These are phyloP conservation scores for Plasmodium ovale DNA, from an alignment of 169 alveolate genomes.

Conservation along the genomic window DNA sequence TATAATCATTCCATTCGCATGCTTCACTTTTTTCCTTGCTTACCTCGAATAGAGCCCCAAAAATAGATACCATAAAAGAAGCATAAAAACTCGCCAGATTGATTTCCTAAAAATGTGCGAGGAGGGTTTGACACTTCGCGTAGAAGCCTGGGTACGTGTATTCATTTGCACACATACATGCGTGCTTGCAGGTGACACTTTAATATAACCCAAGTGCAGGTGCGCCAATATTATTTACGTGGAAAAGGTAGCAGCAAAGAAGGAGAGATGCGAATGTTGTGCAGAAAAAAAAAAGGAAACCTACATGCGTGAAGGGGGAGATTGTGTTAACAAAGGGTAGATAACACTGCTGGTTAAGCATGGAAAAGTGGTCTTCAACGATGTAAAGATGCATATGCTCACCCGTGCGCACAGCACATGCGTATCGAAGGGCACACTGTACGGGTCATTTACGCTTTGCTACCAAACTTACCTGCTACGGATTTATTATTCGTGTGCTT, in stretches of 20 bases:
- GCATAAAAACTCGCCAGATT: background rate
- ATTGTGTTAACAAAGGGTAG: background rate
- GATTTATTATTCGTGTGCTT: constrained; percentile 49
- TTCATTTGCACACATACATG: background rate
- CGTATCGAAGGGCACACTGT: background rate
- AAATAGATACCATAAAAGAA: constrained; percentile 24
- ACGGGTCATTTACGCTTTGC: background rate
- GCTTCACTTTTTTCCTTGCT: constrained; percentile 6
- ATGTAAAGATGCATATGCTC: too few species aligned
- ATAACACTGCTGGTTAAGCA: too few species aligned
- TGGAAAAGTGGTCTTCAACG: too few species aligned
- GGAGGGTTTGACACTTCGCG: background rate
- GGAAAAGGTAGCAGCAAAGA: constrained; percentile 18
- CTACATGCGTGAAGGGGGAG: background rate
- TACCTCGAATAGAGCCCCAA: constrained; percentile 64
- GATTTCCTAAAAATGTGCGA: background rate
- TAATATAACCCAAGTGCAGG: too few species aligned
- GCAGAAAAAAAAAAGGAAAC: constrained; percentile 45
- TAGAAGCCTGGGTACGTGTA: background rate
- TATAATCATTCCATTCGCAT: background rate
- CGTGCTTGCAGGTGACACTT: too few species aligned
- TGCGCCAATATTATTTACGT: constrained; percentile 8
- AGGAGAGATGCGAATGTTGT: constrained; percentile 38
- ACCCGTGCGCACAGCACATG: too few species aligned
- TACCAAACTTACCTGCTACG: constrained; percentile 15